Percentiles rank a stretch among this genome's conserved stretches.
These are phyloP conservation scores for Pythium plurisporium DNA, from an alignment of 352 stramenopile genomes.

Conservation along the genomic window DNA sequence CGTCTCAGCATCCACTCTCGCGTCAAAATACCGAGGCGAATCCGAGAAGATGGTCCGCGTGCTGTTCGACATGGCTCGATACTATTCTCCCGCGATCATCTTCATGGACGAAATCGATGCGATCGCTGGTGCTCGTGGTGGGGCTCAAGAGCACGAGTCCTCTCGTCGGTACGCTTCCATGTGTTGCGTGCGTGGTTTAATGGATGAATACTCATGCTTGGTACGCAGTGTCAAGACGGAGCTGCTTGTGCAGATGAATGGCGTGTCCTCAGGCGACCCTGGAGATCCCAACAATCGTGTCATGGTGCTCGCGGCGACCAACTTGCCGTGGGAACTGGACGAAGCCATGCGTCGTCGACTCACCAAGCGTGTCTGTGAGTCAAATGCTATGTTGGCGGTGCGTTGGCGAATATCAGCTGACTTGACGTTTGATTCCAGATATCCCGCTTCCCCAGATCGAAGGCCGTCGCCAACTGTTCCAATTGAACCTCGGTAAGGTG, in stretches of 20 bases:
- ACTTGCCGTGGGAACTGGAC: conserved; percentile 92
- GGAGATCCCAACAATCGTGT: conserved; percentile 44
- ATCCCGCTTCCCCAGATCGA: conserved; percentile 34
- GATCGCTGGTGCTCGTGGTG: conserved; percentile 73
- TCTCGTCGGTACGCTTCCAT: conserved; percentile 49
- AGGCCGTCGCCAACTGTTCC: conserved; percentile 64
- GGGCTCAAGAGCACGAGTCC: conserved; percentile 78
- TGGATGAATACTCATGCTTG: neutral
- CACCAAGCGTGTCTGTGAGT: conserved; percentile 86
- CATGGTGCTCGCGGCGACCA: conserved; percentile 91
- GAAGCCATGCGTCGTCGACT: conserved; percentile 86
- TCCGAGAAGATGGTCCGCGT: conserved; percentile 96
- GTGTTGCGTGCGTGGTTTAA: neutral
- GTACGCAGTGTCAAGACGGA: conserved; percentile 95
- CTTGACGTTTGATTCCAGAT: conserved; percentile 22
- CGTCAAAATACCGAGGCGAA: conserved; percentile 93
- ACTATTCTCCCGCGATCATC: conserved; percentile 96
- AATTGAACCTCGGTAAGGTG: conserved; percentile 71
- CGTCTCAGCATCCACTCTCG: conserved; percentile 89
- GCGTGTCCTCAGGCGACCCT: conserved; percentile 54
- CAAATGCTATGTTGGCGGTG: neutral
- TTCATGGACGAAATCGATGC: conserved; percentile 99
- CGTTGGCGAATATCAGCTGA: too few species aligned
- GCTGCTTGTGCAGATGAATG: conserved; percentile 98
- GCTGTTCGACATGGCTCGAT: conserved; percentile 97